phyloP scores from a whole-genome alignment of 1,139 yeast genomes.

The Magnusiomyces ingens region DNA sequence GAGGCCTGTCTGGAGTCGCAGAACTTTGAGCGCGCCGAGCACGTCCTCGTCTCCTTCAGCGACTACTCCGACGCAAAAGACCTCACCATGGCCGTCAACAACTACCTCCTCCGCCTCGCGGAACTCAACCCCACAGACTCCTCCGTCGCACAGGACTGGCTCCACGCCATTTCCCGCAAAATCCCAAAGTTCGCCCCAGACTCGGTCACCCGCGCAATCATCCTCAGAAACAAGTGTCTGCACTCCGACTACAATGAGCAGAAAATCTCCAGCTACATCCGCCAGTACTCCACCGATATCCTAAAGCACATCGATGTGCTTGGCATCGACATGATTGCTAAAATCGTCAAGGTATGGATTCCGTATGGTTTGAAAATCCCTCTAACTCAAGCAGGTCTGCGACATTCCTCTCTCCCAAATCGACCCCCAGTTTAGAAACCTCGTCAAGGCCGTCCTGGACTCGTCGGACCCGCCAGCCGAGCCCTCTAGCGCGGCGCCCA shows the following conservation, averaged over 20 bases:
- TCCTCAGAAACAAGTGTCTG: slow-evolving; percentile 29
- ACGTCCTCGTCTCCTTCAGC: slow-evolving; percentile 53
- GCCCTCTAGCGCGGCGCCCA: too few relatives aligned
- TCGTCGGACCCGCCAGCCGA: too few relatives aligned
- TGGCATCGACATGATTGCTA: slow-evolving; percentile 54
- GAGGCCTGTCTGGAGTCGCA: slow-evolving; percentile 72
- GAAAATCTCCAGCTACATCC: slow-evolving; percentile 5
- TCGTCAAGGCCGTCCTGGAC: slow-evolving; percentile 25
- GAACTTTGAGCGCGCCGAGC: slow-evolving; percentile 65
- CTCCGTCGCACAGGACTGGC: slow-evolving; percentile 27
- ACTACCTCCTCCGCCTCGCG: slow-evolving; percentile 42
- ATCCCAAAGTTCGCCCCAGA: slow-evolving; percentile 27
- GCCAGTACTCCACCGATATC: slow-evolving; percentile 31
- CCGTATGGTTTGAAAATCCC: slow-evolving; percentile 12
- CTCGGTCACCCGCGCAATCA: slow-evolving; percentile 33
- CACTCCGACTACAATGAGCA: slow-evolving; percentile 20
- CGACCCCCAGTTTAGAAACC: slow-evolving; percentile 35
- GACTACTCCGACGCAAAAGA: slow-evolving; percentile 38
- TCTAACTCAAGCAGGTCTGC: slow-evolving; percentile 25
- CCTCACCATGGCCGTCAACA: slow-evolving; percentile 42
- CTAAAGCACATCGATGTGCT: slow-evolving; percentile 62
- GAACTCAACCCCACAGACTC: slow-evolving; percentile 32
- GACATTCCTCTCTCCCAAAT: slow-evolving; percentile 31
- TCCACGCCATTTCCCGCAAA: slow-evolving; percentile 22
- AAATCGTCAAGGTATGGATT: slow-evolving; percentile 31